Evolutionary conservation across 208 protist genomes (phyloP), one percentile per base, ranked within the genome.

Genomic region (Trichomonas vaginalis): DNA sequence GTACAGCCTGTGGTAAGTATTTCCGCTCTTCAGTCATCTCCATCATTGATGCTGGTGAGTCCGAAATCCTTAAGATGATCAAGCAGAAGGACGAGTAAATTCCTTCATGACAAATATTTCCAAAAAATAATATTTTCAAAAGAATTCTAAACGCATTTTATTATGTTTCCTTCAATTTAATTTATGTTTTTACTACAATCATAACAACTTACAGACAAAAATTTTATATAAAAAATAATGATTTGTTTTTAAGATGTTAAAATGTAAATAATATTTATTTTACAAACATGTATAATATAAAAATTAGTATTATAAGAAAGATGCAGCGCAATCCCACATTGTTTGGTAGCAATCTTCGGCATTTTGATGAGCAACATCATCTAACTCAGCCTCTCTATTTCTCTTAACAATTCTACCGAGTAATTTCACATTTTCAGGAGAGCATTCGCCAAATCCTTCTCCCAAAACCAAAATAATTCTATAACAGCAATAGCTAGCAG

Each of bases 1-100:
- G 99, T 56, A 99, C 99, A 37, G 98, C 99, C 61, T 99, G 99
- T 97, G 99, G 99, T 97, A 99, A 99, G 97, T 98, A 99, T 97
- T 99, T 99, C 98, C 98, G 98, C 97, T 98, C 98, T 79, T 98
- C 98, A 96, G 98, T 98, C 48, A 96, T 99, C 90, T 98, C 98
- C 96, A 98, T 99, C 97, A 99, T 98, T 70, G 98, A 99, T 97
- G 97, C 98, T 49, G 99, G 99, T 96, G 98, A 98, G 96, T 98
- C 98, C 39, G 98, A 99, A 96, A 98, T 99, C 97, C 97, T 98
- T 70, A 48, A 95, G 39, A 95, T 95, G 40, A 95, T 97, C 45
- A 82, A 82, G 17, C 49, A 96, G 47, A 95, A 96, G 40, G 17
- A 45, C 21, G 39, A 88, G 48, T 88, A 88, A 88, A 88, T 88